phyloP scores from a whole-genome alignment of 257 asterid species.

The Eucommia ulmoides region DNA sequence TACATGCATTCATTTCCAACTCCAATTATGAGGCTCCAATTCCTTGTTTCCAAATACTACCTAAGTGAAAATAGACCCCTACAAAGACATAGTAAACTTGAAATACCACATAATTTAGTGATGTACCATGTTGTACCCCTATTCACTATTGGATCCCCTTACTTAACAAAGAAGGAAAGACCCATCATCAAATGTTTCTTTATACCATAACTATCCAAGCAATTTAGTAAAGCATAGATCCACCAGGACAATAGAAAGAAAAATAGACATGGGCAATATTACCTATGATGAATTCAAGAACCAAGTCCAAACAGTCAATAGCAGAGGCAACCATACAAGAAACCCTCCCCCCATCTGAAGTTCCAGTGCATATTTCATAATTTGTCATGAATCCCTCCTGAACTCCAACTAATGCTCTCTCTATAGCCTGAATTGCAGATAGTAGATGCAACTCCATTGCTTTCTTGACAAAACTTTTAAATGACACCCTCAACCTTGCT shows the following conservation, averaged over 20 bases:
- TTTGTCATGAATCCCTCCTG: constrained; percentile 45
- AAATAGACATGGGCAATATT: constrained; percentile 3
- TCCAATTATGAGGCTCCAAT: too few species aligned
- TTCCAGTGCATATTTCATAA: constrained; percentile 51
- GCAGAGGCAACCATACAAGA: constrained; percentile 75
- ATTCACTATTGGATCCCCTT: too few species aligned
- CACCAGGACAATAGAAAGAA: too few species aligned
- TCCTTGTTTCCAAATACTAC: too few species aligned
- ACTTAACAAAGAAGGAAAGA: too few species aligned
- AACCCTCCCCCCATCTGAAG: constrained; percentile 53
- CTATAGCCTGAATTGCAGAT: constrained; percentile 57
- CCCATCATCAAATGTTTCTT: too few species aligned
- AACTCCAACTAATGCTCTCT: constrained; percentile 86
- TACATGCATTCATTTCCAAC: too few species aligned
- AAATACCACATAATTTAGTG: too few species aligned
- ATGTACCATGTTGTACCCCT: too few species aligned
- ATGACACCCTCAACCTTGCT: constrained; percentile 53
- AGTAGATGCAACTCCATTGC: constrained; percentile 58
- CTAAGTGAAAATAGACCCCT: neutral
- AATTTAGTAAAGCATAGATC: too few species aligned
- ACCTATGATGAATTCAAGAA: constrained; percentile 77
- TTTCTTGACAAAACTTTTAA: constrained; percentile 38
- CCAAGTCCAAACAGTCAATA: constrained; percentile 61
- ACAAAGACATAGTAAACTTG: neutral
- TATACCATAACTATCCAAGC: too few species aligned